These are phyloP conservation scores for Curvularia eragrostidis DNA, from an alignment of 2,329 filamentous ascomycete genomes.

Conservation along the genomic window DNA sequence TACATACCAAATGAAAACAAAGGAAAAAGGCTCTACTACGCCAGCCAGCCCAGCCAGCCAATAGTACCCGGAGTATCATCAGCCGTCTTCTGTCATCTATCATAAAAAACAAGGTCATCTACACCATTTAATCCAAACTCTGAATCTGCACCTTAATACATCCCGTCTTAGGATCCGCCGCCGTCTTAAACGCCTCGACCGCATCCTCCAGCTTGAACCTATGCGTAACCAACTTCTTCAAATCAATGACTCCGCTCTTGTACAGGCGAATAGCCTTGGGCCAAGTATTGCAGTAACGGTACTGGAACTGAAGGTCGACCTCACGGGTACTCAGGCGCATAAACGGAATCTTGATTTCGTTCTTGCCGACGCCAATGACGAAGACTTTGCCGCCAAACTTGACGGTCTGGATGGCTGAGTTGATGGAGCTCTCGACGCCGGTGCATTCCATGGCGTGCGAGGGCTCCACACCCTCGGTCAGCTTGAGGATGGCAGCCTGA, in stretches of 20 bases:
- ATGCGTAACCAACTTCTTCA: conserved; percentile 86
- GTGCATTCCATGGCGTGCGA: conserved; percentile 89
- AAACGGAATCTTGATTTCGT: conserved; percentile 94
- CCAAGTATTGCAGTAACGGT: conserved; percentile 96
- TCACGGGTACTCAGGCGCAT: conserved; percentile 91
- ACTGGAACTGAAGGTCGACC: conserved; percentile 95
- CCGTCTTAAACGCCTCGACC: conserved; percentile 86
- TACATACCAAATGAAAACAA: background rate
- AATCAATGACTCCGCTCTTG: conserved; percentile 80
- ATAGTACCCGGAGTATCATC: background rate
- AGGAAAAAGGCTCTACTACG: background rate
- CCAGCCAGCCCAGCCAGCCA: background rate
- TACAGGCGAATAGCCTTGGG: conserved; percentile 89
- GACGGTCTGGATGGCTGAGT: conserved; percentile 83
- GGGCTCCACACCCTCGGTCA: conserved; percentile 77
- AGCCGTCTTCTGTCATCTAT: background rate
- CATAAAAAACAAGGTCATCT: background rate
- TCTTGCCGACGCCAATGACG: conserved; percentile 92
- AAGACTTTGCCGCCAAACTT: conserved; percentile 98
- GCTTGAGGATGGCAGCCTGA: conserved; percentile 70
- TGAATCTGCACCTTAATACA: conserved; percentile 99
- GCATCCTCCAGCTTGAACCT: conserved; percentile 84
- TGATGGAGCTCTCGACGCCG: conserved; percentile 88
- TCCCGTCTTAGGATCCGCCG: conserved; percentile 84
- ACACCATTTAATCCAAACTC: conserved; percentile 55